phyloP scores from a whole-genome alignment of 2,329 filamentous ascomycete species.

The Alternaria triticina region DNA sequence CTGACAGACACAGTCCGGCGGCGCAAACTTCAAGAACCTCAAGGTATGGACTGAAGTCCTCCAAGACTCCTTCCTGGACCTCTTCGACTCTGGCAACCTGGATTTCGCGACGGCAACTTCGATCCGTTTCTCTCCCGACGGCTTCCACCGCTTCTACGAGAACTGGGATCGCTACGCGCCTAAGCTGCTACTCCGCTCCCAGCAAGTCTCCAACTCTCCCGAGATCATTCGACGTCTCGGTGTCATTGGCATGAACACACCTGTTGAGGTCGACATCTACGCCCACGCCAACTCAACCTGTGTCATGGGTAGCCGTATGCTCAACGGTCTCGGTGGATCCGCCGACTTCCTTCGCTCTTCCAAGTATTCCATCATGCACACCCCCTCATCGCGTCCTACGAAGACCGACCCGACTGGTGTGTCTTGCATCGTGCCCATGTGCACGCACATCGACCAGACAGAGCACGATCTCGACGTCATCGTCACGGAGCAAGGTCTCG shows the following conservation, averaged over 20 bases:
- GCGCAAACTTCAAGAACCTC: slow-evolving; percentile 82
- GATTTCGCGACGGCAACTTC: slow-evolving; percentile 91
- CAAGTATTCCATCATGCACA: slow-evolving; percentile 95
- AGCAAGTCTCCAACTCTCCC: slow-evolving; percentile 86
- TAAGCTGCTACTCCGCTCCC: slow-evolving; percentile 85
- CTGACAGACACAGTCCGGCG: slow-evolving; percentile 55
- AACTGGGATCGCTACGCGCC: slow-evolving; percentile 80
- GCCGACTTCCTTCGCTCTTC: slow-evolving; percentile 80
- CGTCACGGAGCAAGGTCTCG: slow-evolving; percentile 79
- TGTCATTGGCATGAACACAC: slow-evolving; percentile 94
- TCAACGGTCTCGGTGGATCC: slow-evolving; percentile 82
- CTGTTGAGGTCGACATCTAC: slow-evolving; percentile 93
- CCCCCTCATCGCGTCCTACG: slow-evolving; percentile 77
- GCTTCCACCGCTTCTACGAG: slow-evolving; percentile 89
- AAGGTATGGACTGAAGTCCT: slow-evolving; percentile 94
- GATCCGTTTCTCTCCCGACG: slow-evolving; percentile 88
- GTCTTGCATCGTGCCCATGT: slow-evolving; percentile 91
- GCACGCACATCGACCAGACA: slow-evolving; percentile 89
- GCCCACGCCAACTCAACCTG: slow-evolving; percentile 91
- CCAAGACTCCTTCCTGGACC: slow-evolving; percentile 90
- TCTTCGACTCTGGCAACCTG: slow-evolving; percentile 85
- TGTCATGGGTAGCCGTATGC: slow-evolving; percentile 86
- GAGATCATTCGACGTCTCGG: slow-evolving; percentile 89
- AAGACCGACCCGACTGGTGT: slow-evolving; percentile 85
- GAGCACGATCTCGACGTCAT: slow-evolving; percentile 92